Evolutionary conservation across 2,329 filamentous ascomycete genomes (phyloP).

Genomic region (Metarhizium brunneum): DNA sequence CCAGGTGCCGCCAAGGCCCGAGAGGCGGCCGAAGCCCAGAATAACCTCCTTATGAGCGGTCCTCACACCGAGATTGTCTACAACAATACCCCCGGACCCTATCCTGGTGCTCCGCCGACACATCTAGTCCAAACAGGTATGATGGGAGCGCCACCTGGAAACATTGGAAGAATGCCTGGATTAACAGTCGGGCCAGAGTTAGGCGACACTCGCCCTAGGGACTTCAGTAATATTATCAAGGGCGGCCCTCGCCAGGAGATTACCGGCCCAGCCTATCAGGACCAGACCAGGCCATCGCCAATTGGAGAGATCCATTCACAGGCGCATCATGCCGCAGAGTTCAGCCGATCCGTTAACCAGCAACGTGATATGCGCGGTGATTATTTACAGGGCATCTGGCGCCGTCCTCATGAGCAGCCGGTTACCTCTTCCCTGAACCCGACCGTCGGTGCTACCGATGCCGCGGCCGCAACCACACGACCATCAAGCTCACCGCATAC

Average conservation of each 20-base stretch:
- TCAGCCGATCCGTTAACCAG: conserved; percentile 74
- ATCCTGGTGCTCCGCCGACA: conserved; percentile 57
- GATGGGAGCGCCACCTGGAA: conserved; percentile 53
- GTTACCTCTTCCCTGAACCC: conserved; percentile 37
- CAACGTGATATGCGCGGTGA: conserved; percentile 71
- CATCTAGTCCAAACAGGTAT: conserved; percentile 66
- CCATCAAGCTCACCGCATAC: conserved; percentile 50
- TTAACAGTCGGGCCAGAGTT: conserved; percentile 75
- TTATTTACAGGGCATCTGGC: conserved; percentile 75
- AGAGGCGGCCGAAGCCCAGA: conserved; percentile 67
- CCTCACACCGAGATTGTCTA: conserved; percentile 84
- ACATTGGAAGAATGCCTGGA: conserved; percentile 67
- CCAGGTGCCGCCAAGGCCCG: conserved; percentile 84
- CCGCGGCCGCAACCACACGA: conserved; percentile 39
- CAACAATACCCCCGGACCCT: conserved; percentile 59
- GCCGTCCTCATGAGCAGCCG: conserved; percentile 71
- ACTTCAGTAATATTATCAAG: conserved; percentile 70
- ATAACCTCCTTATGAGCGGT: conserved; percentile 51
- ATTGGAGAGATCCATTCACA: conserved; percentile 75
- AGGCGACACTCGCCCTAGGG: conserved; percentile 65
- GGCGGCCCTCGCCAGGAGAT: conserved; percentile 84
- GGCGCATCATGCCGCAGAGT: conserved; percentile 81
- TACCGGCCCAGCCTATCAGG: conserved; percentile 77
- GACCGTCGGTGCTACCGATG: conserved; percentile 33
- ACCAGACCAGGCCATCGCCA: conserved; percentile 68